Base-by-base conservation (phyloP, 2,329 filamentous ascomycete species). In the Ophiostoma populinum region DNA sequence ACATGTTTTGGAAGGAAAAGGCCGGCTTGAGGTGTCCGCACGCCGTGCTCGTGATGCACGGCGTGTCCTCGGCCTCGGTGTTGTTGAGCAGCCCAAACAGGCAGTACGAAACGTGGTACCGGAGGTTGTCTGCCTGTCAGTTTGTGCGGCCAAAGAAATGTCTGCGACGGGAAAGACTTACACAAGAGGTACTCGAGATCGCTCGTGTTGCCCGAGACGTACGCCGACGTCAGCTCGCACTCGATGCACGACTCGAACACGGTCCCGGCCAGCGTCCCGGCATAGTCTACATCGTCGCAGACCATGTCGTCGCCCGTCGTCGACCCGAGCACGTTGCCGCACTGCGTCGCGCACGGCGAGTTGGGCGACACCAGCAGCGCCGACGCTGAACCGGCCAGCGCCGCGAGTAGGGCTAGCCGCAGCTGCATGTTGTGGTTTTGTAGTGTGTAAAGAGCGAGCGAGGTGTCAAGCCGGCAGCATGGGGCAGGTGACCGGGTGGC, bases 251-350 rank as follows among this genome's bases (percentile, higher is more conserved):
- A 55, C 42, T 57, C 54, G 48, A 58, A 68, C 33, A 61, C 61
- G 32, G 58, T 57, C 0, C 65, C 65, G 1, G 20, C 43, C 1
- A 48, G 35, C 1, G 52, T 51, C 4, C 47, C 45, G 8, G 49
- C 48, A 36, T 58, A 68, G 3, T 57, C 54, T 3, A 41, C 29
- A 34, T 68, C 56, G 11, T 48, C 44, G 39, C 65, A 68, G 1
- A 55, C 52, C 6, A 73, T 57, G n/a, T 72, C 66, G 53, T 50
- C 2, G 56, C 41, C n/a, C 50, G 59, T 53, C 0, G 65, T 70
- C 5, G 52, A 44, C 10, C 55, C 51, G 24, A 66, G 55, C 5
- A 64, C 59, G 38, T 72, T 73, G 47, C 68, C 68, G 48, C 68
- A 73, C 22, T 56, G 51, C 18, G 52, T 49, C 24, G 53, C 50